Conservation (phyloP, 176 grass and related monocot species). For the Secale cereale region DNA sequence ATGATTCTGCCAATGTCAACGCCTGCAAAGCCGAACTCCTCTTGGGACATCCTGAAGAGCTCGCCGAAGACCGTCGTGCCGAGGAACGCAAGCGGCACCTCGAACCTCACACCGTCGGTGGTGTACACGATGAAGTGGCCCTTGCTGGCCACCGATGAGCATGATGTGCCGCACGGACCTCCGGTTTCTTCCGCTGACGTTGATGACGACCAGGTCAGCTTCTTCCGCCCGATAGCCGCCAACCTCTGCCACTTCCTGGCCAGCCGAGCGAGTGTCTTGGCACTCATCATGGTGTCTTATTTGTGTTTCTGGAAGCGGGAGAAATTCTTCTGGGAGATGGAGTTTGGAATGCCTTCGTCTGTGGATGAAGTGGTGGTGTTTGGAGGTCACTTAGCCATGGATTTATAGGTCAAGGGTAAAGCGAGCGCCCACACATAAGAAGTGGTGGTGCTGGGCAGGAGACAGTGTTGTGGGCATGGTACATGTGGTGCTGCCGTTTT, state of each 20-base stretch:
- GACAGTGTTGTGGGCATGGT: constrained; percentile 28
- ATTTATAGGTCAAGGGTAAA: constrained; percentile 7
- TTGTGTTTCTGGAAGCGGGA: background rate
- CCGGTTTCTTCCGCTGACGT: background rate
- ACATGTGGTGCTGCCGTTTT: background rate
- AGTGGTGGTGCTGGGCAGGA: constrained; percentile 13
- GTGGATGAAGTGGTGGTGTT: background rate
- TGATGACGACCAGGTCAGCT: background rate
- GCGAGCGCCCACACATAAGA: background rate
- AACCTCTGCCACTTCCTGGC: constrained; percentile 48
- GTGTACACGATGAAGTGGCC: constrained; percentile 29
- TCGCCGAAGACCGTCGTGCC: constrained; percentile 24
- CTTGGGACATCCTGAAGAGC: constrained; percentile 41
- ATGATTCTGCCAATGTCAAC: constrained; percentile 34
- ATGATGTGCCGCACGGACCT: background rate
- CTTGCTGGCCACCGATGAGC: constrained; percentile 9
- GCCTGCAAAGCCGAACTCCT: constrained; percentile 42
- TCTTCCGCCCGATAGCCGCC: background rate
- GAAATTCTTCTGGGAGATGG: background rate
- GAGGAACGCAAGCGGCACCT: constrained; percentile 43
- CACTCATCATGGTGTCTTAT: constrained; percentile 20
- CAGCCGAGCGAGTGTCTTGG: constrained; percentile 19
- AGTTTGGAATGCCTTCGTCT: background rate
- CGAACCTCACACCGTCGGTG: constrained; percentile 23
- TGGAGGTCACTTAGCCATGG: background rate